phyloP scores from a whole-genome alignment of 2,329 filamentous ascomycete genomes.

The Raffaelea ambrosiae region DNA sequence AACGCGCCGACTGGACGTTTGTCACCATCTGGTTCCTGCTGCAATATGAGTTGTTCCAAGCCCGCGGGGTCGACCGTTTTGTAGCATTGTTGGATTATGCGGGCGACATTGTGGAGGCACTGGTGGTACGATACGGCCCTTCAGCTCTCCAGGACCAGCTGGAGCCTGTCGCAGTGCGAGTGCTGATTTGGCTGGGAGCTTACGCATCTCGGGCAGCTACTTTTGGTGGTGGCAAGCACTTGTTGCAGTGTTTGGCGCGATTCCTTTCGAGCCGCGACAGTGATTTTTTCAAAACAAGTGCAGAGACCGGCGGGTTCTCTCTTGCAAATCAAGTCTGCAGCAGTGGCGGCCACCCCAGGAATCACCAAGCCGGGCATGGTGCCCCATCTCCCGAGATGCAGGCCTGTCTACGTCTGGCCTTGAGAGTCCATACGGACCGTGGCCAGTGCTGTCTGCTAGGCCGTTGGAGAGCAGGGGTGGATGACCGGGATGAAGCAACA shows the following conservation, averaged over 20 bases:
- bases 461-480: background rate
- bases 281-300: background rate
- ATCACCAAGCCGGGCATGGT: no score
- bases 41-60: background rate
- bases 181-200: background rate
- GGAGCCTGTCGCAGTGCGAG: background rate
- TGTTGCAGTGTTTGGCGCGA: background rate
- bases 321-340: background rate
- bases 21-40: background rate
- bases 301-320: background rate
- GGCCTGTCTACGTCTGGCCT: background rate
- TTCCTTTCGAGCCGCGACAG: background rate
- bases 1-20: background rate
- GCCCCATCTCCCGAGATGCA: background rate
- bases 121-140: background rate
- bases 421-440: background rate
- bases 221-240: background rate
- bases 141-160: background rate
- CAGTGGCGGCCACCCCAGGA: background rate
- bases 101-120: background rate
- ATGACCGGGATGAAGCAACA: background rate
- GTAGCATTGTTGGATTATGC: background rate
- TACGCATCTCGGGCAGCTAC: background rate
- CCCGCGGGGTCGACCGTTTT: background rate
- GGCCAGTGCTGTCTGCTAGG: background rate